Conservation (phyloP, 2,329 filamentous ascomycete genomes). For the Epichloe aotearoae region DNA sequence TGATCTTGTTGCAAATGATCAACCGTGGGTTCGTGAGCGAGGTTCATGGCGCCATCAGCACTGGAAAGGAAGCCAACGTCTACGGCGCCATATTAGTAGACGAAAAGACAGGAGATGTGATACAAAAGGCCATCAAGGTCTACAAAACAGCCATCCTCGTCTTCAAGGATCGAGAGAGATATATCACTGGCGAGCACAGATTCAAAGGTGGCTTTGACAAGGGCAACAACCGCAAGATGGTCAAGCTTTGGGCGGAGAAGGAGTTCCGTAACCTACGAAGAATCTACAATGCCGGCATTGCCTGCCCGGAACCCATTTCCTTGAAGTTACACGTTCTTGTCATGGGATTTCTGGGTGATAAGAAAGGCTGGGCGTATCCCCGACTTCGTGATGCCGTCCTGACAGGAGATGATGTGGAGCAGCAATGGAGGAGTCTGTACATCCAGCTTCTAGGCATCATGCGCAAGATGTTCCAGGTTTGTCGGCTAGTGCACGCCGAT, state of each 20-base stretch:
- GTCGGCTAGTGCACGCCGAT: conserved; percentile 87
- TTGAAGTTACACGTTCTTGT: conserved; percentile 90
- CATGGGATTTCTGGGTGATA: conserved; percentile 86
- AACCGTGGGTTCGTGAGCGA: conserved; percentile 81
- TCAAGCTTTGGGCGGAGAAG: conserved; percentile 97
- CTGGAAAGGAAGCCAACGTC: conserved; percentile 96
- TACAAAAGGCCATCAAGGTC: conserved; percentile 87
- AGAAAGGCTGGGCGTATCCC: conserved; percentile 76
- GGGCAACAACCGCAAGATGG: conserved; percentile 90
- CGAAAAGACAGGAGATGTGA: conserved; percentile 35
- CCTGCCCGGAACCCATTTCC: conserved; percentile 77
- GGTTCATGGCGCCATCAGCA: conserved; percentile 89
- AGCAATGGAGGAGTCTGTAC: conserved; percentile 69
- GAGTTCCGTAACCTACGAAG: conserved; percentile 89
- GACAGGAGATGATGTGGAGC: conserved; percentile 49
- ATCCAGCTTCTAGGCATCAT: conserved; percentile 75
- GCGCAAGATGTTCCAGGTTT: conserved; percentile 86
- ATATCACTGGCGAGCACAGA: conserved; percentile 86
- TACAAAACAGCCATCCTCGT: conserved; percentile 98
- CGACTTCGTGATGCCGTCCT: conserved; percentile 78
- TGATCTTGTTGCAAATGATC: conserved; percentile 93
- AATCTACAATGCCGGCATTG: conserved; percentile 71
- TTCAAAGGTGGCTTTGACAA: conserved; percentile 90
- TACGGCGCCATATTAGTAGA: conserved; percentile 71
- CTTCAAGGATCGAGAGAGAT: conserved; percentile 95